A percentile compares a stretch with the other conserved stretches of the same genome.
Evolutionary conservation across 2,329 filamentous ascomycete species (phyloP).

Genomic region (Rugonectria rugulosa): DNA sequence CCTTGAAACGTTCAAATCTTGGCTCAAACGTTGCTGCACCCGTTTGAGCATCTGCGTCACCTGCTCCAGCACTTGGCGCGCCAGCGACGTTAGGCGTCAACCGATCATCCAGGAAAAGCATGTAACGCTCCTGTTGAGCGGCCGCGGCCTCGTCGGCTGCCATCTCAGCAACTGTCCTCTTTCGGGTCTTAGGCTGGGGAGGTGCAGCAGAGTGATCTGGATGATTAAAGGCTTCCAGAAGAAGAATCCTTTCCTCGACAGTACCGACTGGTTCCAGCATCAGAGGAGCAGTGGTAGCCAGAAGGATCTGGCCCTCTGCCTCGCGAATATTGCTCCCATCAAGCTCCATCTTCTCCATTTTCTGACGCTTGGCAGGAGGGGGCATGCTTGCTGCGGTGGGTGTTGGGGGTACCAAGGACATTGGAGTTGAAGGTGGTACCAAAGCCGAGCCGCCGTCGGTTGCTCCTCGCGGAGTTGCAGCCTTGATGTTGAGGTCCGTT

Average conservation of each 20-base stretch:
- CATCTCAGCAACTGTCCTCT: conserved; percentile 93
- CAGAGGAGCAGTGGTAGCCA: conserved; percentile 77
- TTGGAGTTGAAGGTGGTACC: conserved; percentile 73
- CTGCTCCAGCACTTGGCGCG: conserved; percentile 62
- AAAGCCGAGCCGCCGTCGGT: conserved; percentile 52
- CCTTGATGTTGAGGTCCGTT: conserved; percentile 78
- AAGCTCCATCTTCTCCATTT: conserved; percentile 76
- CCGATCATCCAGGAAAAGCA: conserved; percentile 91
- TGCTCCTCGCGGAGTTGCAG: conserved; percentile 68
- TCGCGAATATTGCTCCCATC: conserved; percentile 76
- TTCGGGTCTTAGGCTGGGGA: conserved; percentile 86
- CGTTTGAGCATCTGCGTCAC: conserved; percentile 77
- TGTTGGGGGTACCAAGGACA: conserved; percentile 66
- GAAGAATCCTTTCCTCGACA: conserved; percentile 71
- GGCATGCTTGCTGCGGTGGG: conserved; percentile 67
- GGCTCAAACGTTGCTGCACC: conserved; percentile 80
- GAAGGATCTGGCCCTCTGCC: conserved; percentile 78
- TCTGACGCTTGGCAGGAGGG: conserved; percentile 71
- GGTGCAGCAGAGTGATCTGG: conserved; percentile 79
- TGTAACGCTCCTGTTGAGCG: conserved; percentile 87
- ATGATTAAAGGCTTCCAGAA: conserved; percentile 77
- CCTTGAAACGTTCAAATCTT: conserved; percentile 90
- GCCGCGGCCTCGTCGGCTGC: conserved; percentile 93
- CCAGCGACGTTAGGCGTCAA: conserved; percentile 67
- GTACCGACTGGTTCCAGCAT: conserved; percentile 79